Base-by-base conservation (phyloP, 1,284 basidiomycete species). In the Malassezia furfur region DNA sequence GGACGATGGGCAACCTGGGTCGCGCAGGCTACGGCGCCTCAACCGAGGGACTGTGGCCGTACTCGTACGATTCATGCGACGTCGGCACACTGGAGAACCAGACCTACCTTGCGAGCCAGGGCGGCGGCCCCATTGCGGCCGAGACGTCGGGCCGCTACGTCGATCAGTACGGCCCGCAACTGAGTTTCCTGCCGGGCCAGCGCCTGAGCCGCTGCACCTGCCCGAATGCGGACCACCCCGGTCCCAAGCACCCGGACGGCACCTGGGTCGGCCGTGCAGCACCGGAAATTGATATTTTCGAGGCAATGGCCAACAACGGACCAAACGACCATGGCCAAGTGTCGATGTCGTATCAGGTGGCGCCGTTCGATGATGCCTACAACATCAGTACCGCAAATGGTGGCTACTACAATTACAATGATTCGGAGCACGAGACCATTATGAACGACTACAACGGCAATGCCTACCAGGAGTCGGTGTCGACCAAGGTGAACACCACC, bases 231-330 rank as follows among this genome's bases (percentile, higher is more conserved):
- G 72, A 73, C 51, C 72, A 74, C 36, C 72, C 72, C 2, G 72
- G 72, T 2, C 71, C 68, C 2, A 49, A 44, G 22, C 57, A 63
- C 17, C 31, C 57, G 17, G 67, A 72, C 35, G 72, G 72, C 2
- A 50, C 63, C 0, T 69, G 54, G 53, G 63, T 65, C 12, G 72
- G 65, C 2, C 81, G 89, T 31, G 80, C 84, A 0, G 86, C 88
- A 0, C 89, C 88, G 5, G 88, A 91, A 76, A 89, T 93, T 54
- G 86, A 88, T 76, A 78, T 88, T 37, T 80, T 88, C 56, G 86
- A 88, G 73, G 86, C 85, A 12, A 51, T 57, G 9, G 76, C 77
- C 10, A 63, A 66, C 44, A 43, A 52, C 7, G 50, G 50, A 19
- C 48, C 49, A 0, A 58, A 57, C 10, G 52, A 50, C 36, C 55